A percentile compares a stretch with the other conserved stretches of the same genome.
Conservation (phyloP, 2,329 filamentous ascomycete genomes). For the Paecilomyces formosus region DNA sequence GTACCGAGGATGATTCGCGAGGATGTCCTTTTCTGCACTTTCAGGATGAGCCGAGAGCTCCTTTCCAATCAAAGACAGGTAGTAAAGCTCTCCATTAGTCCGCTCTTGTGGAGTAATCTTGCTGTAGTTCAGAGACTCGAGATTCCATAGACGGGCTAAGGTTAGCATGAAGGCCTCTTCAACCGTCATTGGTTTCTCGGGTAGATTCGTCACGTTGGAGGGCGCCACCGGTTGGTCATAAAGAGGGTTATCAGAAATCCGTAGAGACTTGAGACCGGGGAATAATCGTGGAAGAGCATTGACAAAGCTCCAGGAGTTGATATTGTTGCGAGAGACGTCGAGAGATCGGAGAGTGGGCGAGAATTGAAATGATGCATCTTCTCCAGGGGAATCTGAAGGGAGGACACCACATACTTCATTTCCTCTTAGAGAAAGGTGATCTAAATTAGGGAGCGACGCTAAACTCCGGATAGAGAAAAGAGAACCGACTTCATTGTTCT, state of each 20-base stretch:
- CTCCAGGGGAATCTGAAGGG: constrained; percentile 20
- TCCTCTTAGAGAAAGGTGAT: constrained; percentile 58
- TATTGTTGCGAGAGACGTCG: constrained; percentile 66
- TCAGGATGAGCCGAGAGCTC: constrained; percentile 50
- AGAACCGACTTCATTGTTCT: constrained; percentile 39
- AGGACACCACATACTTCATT: constrained; percentile 56
- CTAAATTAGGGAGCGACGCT: constrained; percentile 44
- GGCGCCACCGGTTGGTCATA: constrained; percentile 47
- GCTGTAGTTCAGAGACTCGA: constrained; percentile 55
- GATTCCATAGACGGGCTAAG: constrained; percentile 61
- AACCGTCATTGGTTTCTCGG: constrained; percentile 39
- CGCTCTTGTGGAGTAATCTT: constrained; percentile 66
- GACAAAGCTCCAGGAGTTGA: constrained; percentile 66
- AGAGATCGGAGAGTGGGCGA: constrained; percentile 53
- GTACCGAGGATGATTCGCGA: constrained; percentile 64
- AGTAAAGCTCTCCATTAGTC: constrained; percentile 86
- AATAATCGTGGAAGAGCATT: constrained; percentile 60
- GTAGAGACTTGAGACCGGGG: constrained; percentile 66
- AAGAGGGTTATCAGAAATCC: constrained; percentile 79
- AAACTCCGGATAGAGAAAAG: constrained; percentile 38
- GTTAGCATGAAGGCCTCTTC: constrained; percentile 89
- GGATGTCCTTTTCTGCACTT: constrained; percentile 45
- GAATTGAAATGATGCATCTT: constrained; percentile 42
- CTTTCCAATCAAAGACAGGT: constrained; percentile 73
- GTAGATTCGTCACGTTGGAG: constrained; percentile 31